Conservation (phyloP, 192 early-diverging fungal species). For the Allomyces javanicus region DNA sequence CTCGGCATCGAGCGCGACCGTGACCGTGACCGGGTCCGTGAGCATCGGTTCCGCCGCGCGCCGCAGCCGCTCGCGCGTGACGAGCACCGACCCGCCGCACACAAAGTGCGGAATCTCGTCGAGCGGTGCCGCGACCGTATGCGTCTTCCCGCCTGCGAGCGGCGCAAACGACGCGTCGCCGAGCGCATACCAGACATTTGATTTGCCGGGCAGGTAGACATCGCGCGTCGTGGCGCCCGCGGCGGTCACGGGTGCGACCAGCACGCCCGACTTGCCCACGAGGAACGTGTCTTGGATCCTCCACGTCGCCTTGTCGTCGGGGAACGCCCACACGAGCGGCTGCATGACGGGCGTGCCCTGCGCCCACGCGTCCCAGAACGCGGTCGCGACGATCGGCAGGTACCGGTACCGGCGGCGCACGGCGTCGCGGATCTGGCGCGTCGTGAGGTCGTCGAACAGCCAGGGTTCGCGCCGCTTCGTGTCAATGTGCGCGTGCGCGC, state of each 20-base stretch:
- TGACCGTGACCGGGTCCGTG: conserved; percentile 77
- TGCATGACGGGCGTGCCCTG: conserved; percentile 67
- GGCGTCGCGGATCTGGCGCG: conserved; percentile 52
- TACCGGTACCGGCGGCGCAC: conserved; percentile 67
- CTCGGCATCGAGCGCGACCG: conserved; percentile 51
- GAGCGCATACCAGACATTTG: conserved; percentile 38
- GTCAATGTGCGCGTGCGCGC: conserved; percentile 94
- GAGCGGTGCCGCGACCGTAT: conserved; percentile 38
- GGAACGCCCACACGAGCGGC: conserved; percentile 79
- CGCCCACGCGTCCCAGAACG: conserved; percentile 58
- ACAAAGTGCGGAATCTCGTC: conserved; percentile 69
- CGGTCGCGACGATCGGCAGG: conserved; percentile 80
- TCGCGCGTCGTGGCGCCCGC: conserved; percentile 34
- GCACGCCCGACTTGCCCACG: conserved; percentile 52
- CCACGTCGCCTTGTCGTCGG: conserved; percentile 53
- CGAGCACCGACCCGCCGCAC: conserved; percentile 77
- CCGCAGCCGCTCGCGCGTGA: conserved; percentile 64
- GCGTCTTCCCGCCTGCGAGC: conserved; percentile 11
- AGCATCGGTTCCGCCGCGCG: conserved; percentile 58
- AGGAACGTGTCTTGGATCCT: conserved; percentile 72
- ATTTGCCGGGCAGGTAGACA: conserved; percentile 46
- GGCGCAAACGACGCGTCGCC: conserved; percentile 18
- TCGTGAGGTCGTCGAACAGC: conserved; percentile 74
- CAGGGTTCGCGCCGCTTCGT: conserved; percentile 94
- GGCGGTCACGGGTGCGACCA: conserved; percentile 46